Conservation (phyloP, 2,329 filamentous ascomycete genomes). For the Phyllosticta ampelicida region DNA sequence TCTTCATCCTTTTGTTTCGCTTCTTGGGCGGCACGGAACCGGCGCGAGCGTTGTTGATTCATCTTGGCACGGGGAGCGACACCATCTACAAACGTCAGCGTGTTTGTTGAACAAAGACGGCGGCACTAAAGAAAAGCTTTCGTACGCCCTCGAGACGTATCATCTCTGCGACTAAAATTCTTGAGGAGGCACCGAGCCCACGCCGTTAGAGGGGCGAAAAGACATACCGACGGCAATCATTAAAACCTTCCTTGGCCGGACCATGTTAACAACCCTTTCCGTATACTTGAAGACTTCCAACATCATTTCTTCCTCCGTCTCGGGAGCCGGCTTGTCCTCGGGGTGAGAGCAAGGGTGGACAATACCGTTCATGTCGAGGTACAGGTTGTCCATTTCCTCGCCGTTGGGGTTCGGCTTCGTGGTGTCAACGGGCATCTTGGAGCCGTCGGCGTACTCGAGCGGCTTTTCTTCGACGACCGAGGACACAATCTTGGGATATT, state of each 20-base stretch:
- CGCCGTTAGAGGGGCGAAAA: slow-evolving; percentile 7
- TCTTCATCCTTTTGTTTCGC: slow-evolving; percentile 89
- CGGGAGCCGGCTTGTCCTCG: slow-evolving; percentile 81
- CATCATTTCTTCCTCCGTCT: slow-evolving; percentile 99
- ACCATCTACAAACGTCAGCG: slow-evolving; percentile 52
- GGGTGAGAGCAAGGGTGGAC: slow-evolving; percentile 98
- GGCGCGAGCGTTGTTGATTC: slow-evolving; percentile 96
- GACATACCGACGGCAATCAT: slow-evolving; percentile 89
- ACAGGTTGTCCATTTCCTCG: slow-evolving; percentile 95
- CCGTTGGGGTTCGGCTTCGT: slow-evolving; percentile 86
- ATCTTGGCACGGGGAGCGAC: slow-evolving; percentile 97
- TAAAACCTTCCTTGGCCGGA: slow-evolving; percentile 84
- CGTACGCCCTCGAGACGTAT: slow-evolving; percentile 19
- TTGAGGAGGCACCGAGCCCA: slow-evolving; percentile 13
- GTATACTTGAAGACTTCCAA: slow-evolving; percentile 96
- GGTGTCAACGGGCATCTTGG: slow-evolving; percentile 72
- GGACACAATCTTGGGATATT: slow-evolving; percentile 95
- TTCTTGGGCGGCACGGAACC: slow-evolving; percentile 89
- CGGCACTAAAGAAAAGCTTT: slow-evolving; percentile 10
- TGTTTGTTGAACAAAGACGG: neutral
- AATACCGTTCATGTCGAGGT: slow-evolving; percentile 99
- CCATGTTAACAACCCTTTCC: slow-evolving; percentile 98
- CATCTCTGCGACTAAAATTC: slow-evolving; percentile 21
- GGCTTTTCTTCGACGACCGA: slow-evolving; percentile 80
- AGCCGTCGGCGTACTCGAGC: slow-evolving; percentile 64